These are phyloP conservation scores for Aspergillus floridensis DNA, from an alignment of 2,329 filamentous ascomycete species.

Conservation along the genomic window DNA sequence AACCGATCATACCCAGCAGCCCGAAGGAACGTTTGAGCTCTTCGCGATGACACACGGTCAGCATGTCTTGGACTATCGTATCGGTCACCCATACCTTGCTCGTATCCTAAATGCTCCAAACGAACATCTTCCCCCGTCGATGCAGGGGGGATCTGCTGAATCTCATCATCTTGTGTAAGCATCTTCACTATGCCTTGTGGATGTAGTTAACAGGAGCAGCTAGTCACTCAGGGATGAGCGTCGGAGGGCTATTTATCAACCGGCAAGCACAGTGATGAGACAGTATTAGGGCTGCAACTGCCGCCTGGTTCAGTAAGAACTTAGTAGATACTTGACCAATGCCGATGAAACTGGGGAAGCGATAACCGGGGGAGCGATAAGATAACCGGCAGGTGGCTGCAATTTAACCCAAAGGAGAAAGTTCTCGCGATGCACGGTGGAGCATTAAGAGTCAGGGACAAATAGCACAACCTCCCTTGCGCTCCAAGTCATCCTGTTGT, in stretches of 20 bases:
- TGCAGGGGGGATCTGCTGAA: constrained; percentile 20
- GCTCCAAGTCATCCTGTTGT: background rate
- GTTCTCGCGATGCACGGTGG: constrained; percentile 26
- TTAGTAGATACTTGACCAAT: background rate
- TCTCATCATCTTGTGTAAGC: constrained; percentile 24
- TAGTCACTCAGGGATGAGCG: background rate
- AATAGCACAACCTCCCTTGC: too few species aligned
- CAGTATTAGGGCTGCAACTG: background rate
- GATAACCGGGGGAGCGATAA: constrained; percentile 19
- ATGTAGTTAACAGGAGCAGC: background rate
- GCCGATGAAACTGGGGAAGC: constrained; percentile 1
- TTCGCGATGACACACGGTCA: constrained; percentile 19
- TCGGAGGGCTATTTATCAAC: background rate
- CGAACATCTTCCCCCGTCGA: constrained; percentile 34
- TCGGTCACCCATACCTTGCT: constrained; percentile 31
- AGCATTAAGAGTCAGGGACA: background rate
- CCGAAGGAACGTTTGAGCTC: constrained; percentile 58
- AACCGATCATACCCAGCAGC: constrained; percentile 58
- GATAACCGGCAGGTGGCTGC: constrained; percentile 20
- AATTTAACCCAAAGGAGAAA: constrained; percentile 26
- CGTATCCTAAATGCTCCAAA: constrained; percentile 40
- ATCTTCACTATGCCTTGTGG: background rate
- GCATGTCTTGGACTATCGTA: background rate
- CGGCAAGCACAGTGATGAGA: background rate
- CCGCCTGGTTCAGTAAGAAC: background rate